phyloP scores from a whole-genome alignment of 2,329 filamentous ascomycete genomes.

The Niveomyces coronatus region DNA sequence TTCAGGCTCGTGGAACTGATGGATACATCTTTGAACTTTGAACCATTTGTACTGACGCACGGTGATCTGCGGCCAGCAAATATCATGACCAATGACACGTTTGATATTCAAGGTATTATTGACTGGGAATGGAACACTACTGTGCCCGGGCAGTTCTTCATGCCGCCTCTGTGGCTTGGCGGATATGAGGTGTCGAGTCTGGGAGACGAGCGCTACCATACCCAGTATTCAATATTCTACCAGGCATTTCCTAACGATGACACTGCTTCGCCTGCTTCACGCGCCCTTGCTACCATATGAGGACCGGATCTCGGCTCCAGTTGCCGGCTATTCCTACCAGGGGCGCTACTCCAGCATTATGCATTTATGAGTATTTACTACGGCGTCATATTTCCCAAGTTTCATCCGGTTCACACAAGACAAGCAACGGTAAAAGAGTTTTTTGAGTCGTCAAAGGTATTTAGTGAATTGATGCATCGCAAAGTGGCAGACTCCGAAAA shows the following conservation, averaged over 20 bases:
- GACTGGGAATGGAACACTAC: slow-evolving; percentile 5
- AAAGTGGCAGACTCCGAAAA: not conserved
- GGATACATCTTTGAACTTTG: not conserved
- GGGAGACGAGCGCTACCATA: not conserved
- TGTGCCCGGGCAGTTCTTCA: slow-evolving; percentile 1
- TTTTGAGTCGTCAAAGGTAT: not conserved
- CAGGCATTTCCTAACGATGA: not conserved
- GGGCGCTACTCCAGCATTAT: not conserved
- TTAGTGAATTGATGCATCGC: not conserved
- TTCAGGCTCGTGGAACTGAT: not conserved
- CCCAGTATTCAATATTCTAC: not conserved
- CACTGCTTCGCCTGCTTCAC: not conserved
- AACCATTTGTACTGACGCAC: slow-evolving; percentile 3
- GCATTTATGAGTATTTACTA: not conserved
- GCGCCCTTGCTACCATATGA: not conserved
- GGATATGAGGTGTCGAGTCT: not conserved
- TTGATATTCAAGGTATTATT: slow-evolving; percentile 1
- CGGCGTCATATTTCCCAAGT: not conserved
- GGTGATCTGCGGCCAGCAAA: slow-evolving; percentile 2
- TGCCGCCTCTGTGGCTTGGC: slow-evolving; percentile 1
- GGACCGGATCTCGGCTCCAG: not conserved
- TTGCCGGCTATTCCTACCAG: not conserved
- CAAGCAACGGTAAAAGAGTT: not conserved
- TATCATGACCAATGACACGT: not conserved
- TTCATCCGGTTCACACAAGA: not conserved